Conservation (phyloP, 306 rosid species). For the Trifolium repens region DNA sequence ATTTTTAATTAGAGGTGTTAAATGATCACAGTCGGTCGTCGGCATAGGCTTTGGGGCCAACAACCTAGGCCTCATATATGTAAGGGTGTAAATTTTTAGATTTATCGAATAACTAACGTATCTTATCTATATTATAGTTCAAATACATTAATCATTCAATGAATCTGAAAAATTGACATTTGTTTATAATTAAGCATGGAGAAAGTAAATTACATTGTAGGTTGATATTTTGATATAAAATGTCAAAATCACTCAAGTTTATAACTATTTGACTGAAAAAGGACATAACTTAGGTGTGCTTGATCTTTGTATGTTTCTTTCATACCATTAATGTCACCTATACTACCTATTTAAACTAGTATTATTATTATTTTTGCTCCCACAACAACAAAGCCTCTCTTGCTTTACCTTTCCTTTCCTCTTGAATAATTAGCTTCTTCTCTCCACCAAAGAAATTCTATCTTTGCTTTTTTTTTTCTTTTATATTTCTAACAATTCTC, state of each 20-base stretch:
- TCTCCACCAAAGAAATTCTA: slow-evolving; percentile 58
- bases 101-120: too few species aligned
- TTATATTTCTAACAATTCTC: slow-evolving; percentile 39
- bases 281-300: slow-evolving; percentile 63
- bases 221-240: slow-evolving; percentile 45
- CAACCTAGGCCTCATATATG: too few species aligned
- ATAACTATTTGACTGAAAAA: slow-evolving; percentile 75
- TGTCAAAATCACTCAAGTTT: slow-evolving; percentile 71
- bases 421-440: slow-evolving; percentile 45
- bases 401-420: slow-evolving; percentile 61
- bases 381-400: slow-evolving; percentile 50
- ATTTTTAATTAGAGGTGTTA: too few species aligned
- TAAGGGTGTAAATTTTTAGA: too few species aligned
- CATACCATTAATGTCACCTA: slow-evolving; percentile 48
- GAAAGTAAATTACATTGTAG: slow-evolving; percentile 26
- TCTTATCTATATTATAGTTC: too few species aligned
- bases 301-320: slow-evolving; percentile 65
- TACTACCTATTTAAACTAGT: slow-evolving; percentile 46
- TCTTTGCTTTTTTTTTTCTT: slow-evolving; percentile 29
- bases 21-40: too few species aligned
- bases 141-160: too few species aligned
- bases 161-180: too few species aligned
- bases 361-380: slow-evolving; percentile 52
- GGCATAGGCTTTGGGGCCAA: too few species aligned
- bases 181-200: too few species aligned